Percentiles rank a stretch among this genome's conserved stretches.
phyloP scores from a whole-genome alignment of 345 rosid genomes.

The Gossypium longicalyx region DNA sequence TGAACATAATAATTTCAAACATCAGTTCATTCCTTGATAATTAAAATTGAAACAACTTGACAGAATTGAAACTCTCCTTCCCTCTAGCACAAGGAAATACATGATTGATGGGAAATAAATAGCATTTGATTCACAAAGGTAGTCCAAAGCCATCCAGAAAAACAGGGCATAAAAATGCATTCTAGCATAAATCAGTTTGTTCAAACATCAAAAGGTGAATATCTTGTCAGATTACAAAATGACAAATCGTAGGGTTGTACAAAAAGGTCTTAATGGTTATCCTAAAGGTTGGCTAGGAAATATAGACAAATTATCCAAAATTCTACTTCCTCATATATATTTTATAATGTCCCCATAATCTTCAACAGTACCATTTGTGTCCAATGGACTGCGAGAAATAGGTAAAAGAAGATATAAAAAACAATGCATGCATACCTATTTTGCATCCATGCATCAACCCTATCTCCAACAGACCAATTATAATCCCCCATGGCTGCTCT shows the following conservation, averaged over 20 bases:
- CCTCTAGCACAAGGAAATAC: not conserved
- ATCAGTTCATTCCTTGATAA: not conserved
- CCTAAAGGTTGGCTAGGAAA: not conserved
- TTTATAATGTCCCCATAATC: not conserved
- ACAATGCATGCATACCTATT: slow-evolving; percentile 52
- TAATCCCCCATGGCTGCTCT: slow-evolving; percentile 70
- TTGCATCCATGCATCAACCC: slow-evolving; percentile 79
- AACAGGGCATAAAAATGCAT: not conserved
- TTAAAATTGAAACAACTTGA: not conserved
- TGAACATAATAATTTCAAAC: slow-evolving; percentile 4
- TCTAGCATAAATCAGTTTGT: not conserved
- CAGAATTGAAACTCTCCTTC: not conserved
- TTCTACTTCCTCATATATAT: not conserved
- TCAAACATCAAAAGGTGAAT: not conserved
- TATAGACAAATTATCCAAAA: not conserved
- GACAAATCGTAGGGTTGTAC: not conserved
- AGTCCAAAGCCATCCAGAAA: slow-evolving; percentile 3
- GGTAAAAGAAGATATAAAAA: not conserved
- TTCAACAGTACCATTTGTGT: not conserved
- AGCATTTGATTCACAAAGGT: not conserved
- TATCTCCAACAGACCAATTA: slow-evolving; percentile 87
- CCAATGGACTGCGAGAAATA: slow-evolving; percentile 1
- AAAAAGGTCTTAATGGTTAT: not conserved
- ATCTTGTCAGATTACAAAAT: not conserved
- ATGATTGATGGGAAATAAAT: not conserved